Base-by-base conservation (phyloP, 495 filamentous ascomycete species). In the Articulospora tetracladia region DNA sequence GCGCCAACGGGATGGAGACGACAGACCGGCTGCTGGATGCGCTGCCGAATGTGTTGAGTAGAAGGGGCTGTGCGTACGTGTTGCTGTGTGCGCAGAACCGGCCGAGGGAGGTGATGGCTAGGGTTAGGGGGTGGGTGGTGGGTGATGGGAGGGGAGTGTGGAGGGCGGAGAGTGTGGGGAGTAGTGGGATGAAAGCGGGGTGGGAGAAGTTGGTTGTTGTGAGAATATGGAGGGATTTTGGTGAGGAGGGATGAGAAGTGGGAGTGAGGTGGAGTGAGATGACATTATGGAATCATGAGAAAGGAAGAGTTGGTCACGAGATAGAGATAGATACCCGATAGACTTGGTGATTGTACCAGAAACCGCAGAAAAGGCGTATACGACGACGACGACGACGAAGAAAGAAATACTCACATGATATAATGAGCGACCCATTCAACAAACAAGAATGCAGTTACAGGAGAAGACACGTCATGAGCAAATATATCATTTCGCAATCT, bases 121-220 rank as follows among this genome's bases (percentile, higher is more conserved):
- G 80, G 58, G 80, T 97, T 58, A 71, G 78, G 24, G 65, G 51
- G 15, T 83, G 87, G 77, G 74, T 77, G 15, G 59, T 63, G 4
- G 76, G 66, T 2, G 47, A 24, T 12, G 23, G 47, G 7, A 3
- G 47, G 19, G 32, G 32, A 32, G 12, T 1, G 0, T 97, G 92
- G 93, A 75, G 62, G 49, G 91, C 82, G 1, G 87, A 92, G 74
- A 88, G 79, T n/a, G 92, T 93, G 12, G 89, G 89, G 41, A 81
- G 77, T 28, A 96, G 91, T 74, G 94, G 93, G 53, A 89, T 84
- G 78, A 77, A 85, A 69, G 94, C 85, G 30, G 93, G 93, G 0
- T 97, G 94, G 93, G 94, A 98, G 76, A 93, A 84, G 72, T 74
- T 95, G 72, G 84, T 87, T 62, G 85, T 94, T 68, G 70, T 95